Base-by-base conservation (phyloP, 192 early-diverging fungal species). In the Chytriomyces sp. region DNA sequence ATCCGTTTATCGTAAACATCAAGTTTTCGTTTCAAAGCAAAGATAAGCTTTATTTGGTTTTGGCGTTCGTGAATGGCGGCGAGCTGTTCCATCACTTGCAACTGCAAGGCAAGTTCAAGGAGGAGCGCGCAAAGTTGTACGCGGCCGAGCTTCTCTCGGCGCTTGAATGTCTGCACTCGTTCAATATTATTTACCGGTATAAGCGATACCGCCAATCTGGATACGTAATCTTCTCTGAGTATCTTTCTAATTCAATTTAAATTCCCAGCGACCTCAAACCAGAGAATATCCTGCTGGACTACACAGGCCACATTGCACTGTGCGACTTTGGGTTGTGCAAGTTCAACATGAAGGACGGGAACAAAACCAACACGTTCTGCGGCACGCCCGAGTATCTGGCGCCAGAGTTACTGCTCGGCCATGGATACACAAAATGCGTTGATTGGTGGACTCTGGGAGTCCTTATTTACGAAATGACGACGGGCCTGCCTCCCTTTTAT, bases 381-480 rank as follows among this genome's bases (percentile, higher is more conserved):
- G 97, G 97, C 11, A 97, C 97, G 3, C 97, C 97, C 0, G 97
- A 98, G 77, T 97, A 96, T 59, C 78, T 98, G 65, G 96, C 96
- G 0, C 97, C 96, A 6, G 97, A 98, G 80, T 83, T 98, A 23
- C 84, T 97, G 50, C 88, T 95, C 9, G 94, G 95, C 6, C 91
- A 92, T 16, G 92, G 91, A 23, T 92, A 97, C 77, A 91, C 89
- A 9, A 86, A 89, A 9, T 91, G 90, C 5, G 97, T 97, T 7
- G 97, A 98, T 76, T 98, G 94, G 95, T 98, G 97, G 97, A 90
- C 94, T 3, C 78, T 97, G 13, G 97, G 97, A 26, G 90, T 97
- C 43, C 92, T 94, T 60, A 76, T 98, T 28, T 98, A 93, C 81
- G 96, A 98, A 81, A 95, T 94, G 83, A 72, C 96, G 53, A 85